Base-by-base conservation (phyloP, 108 stramenopile genomes). In the Fistulifera pelliculosa region DNA sequence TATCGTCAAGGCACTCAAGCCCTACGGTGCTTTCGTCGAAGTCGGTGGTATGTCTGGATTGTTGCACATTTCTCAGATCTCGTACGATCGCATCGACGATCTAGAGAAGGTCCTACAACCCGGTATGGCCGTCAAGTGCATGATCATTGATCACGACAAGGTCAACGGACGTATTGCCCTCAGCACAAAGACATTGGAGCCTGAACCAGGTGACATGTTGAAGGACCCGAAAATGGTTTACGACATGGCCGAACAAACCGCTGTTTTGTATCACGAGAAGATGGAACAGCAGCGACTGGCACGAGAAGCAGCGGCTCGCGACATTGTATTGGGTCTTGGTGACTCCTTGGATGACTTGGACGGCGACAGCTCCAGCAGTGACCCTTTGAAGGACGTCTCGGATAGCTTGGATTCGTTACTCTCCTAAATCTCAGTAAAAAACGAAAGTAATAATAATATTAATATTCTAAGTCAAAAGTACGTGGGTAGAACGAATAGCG, bases 111-210 rank as follows among this genome's bases (percentile, higher is more conserved):
- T 96, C 18, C 58, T 98, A 27, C 79, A 81, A 52, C 85, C 89
- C 7, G 95, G 95, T 43, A 85, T 89, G 77, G 68, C 75, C 60
- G 63, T 98, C 58, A 96, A 95, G 71, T 94, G 93, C 71, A 98
- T 98, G 97, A 94, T 98, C 61, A 93, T 98, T 52, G 94, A 96
- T 70, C 92, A 95, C 60, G 94, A 96, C 61, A 96, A 96, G 77
- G 90, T 80, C 52, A 90, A 90, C 59, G 95, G 95, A 63, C 68
- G 94, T 8, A 96, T 98, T 64, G 95, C 95, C 14, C 77, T 98
- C 38, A 76, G 73, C 60, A 98, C 97, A 41, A 95, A 95, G 82
- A 94, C 95, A n/a, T 61, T 98, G 43, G 97, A 98, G 62, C 86
- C 90, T 18, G 88, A 94, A 56, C 94, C 94, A 2, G 97, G 97